phyloP scores from a whole-genome alignment of 352 stramenopile species.

The Pythium phragmitis region DNA sequence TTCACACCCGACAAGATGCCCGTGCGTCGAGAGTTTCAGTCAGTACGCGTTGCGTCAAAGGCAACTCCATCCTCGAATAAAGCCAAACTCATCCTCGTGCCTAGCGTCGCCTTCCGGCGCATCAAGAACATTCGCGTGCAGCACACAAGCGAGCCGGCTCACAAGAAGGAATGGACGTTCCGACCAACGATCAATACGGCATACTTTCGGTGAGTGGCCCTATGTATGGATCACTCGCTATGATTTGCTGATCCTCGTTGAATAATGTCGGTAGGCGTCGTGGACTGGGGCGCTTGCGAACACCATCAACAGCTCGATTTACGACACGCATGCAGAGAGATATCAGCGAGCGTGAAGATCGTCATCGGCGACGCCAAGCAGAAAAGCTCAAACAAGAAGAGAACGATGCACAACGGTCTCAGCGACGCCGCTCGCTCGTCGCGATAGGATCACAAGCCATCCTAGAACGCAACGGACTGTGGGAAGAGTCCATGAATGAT shows the following conservation, averaged over 20 bases:
- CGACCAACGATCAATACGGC: constrained; percentile 51
- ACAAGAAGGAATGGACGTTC: constrained; percentile 48
- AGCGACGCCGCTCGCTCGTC: constrained; percentile 30
- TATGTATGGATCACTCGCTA: not conserved
- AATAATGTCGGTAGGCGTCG: constrained; percentile 3
- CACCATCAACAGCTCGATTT: constrained; percentile 4
- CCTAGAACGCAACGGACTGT: constrained; percentile 53
- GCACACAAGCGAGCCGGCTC: constrained; percentile 16
- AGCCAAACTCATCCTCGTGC: constrained; percentile 14
- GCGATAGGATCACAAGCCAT: constrained; percentile 51
- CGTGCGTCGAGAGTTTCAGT: constrained; percentile 13
- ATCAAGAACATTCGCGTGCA: constrained; percentile 10
- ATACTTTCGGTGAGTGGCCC: constrained; percentile 20
- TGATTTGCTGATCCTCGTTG: not conserved
- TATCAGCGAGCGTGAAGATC: constrained; percentile 36
- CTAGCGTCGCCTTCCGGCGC: constrained; percentile 18
- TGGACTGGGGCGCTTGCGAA: constrained; percentile 16
- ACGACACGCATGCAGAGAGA: constrained; percentile 44
- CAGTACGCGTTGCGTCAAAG: not conserved
- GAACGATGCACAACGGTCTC: constrained; percentile 1
- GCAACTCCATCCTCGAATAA: constrained; percentile 9
- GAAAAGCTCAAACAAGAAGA: constrained; percentile 28
- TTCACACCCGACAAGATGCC: constrained; percentile 60
- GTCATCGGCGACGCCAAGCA: constrained; percentile 26
- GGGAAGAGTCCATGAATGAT: constrained; percentile 39